Conservation (phyloP, 2,329 filamentous ascomycete genomes). For the Pyricularia sp. region DNA sequence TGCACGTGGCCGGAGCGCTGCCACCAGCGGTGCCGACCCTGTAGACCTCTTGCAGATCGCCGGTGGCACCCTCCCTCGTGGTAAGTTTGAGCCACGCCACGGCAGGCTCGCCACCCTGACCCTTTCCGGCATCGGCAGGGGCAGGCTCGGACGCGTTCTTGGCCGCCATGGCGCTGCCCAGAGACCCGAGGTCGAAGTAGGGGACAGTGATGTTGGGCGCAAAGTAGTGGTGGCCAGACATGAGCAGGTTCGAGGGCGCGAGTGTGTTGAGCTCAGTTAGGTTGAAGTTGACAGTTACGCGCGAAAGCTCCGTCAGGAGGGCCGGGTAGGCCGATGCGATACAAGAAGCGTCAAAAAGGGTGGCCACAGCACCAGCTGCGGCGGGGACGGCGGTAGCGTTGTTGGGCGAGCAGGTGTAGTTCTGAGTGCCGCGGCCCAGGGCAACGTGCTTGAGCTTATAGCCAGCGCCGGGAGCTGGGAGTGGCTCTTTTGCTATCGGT, state of each 20-base stretch:
- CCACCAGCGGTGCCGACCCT: constrained; percentile 76
- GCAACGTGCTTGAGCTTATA: constrained; percentile 63
- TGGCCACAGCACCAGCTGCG: constrained; percentile 61
- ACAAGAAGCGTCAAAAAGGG: constrained; percentile 80
- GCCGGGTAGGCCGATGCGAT: constrained; percentile 56
- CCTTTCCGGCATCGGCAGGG: constrained; percentile 45
- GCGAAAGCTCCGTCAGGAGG: constrained; percentile 50
- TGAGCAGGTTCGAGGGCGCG: constrained; percentile 45
- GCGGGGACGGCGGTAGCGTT: constrained; percentile 49
- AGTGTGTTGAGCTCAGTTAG: constrained; percentile 28
- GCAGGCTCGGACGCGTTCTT: constrained; percentile 51
- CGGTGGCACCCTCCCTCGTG: constrained; percentile 39
- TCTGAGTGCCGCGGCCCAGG: constrained; percentile 79
- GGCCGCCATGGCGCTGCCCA: constrained; percentile 48
- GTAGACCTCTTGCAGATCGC: constrained; percentile 62
- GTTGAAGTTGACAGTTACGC: constrained; percentile 55
- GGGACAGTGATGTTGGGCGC: constrained; percentile 48
- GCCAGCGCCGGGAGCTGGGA: constrained; percentile 43
- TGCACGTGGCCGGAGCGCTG: constrained; percentile 58
- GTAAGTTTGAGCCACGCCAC: constrained; percentile 72
- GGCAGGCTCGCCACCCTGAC: constrained; percentile 50
- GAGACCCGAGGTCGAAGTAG: constrained; percentile 63
- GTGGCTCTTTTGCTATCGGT: constrained; percentile 11
- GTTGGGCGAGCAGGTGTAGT: constrained; percentile 69
- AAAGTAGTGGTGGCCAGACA: constrained; percentile 78